These are phyloP conservation scores for Talaromyces sp. DNA, from an alignment of 2,329 filamentous ascomycete genomes.

Conservation along the genomic window DNA sequence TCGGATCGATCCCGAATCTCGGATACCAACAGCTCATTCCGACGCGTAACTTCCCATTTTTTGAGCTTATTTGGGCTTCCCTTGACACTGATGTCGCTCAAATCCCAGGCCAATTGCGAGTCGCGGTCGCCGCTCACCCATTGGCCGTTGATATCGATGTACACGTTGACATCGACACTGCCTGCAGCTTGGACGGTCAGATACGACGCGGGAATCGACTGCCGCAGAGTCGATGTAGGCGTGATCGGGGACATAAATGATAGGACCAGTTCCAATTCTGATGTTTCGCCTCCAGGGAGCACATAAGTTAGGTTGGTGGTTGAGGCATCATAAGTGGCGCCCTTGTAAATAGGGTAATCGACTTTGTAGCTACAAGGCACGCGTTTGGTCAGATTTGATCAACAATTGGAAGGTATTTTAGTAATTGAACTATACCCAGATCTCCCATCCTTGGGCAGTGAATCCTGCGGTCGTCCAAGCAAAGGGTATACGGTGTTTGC, in stretches of 20 bases:
- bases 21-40: conserved; percentile 62
- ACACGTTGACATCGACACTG: conserved; percentile 56
- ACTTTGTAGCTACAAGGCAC: conserved; percentile 45
- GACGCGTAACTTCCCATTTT: conserved; percentile 38
- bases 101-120: conserved; percentile 65
- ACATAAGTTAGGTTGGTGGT: conserved; percentile 64
- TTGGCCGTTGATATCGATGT: conserved; percentile 66
- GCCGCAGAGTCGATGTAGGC: conserved; percentile 71
- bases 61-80: conserved; percentile 35
- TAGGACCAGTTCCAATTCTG: conserved; percentile 49
- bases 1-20: conserved; percentile 70
- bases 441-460: conserved; percentile 35
- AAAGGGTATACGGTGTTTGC: conserved; percentile 59
- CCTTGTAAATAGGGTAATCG: conserved; percentile 54
- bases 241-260: conserved; percentile 73
- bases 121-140: conserved; percentile 75
- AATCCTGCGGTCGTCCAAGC: conserved; percentile 62
- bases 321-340: conserved; percentile 62
- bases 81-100: conserved; percentile 43
- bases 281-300: conserved; percentile 41
- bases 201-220: conserved; percentile 78
- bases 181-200: conserved; percentile 66
- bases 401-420: neutral
- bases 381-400: neutral
- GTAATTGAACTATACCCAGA: conserved; percentile 29